Base-by-base conservation (phyloP, 2,329 filamentous ascomycete species). In the Fusarium pseudoanthophilum region DNA sequence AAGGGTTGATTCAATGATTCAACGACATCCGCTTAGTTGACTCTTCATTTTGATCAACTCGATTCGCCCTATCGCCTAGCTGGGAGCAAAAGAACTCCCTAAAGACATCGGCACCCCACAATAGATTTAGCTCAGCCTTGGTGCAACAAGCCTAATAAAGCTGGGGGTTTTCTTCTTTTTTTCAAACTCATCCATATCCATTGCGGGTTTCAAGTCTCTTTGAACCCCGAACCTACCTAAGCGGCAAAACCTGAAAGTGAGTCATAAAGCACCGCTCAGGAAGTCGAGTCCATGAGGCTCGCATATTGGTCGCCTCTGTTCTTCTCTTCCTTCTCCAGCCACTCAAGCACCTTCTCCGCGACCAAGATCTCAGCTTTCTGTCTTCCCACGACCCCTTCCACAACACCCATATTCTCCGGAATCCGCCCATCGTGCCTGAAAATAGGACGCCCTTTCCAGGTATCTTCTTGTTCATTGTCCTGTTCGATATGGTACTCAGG, bases 271-370 rank as follows among this genome's bases (percentile, higher is more conserved):
- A 14, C 24, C 37, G 28, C 45, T 57, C 18, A 36, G 43, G 13
- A 49, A 24, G 11, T 21, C 7, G 45, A 39, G 28, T n/a, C 26
- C 30, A 66, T 16, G 21, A 60, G 26, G 20, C 24, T 39, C 7
- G 46, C 46, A 15, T 52, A 21, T 7, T 67, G 24, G 2, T 67
- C 64, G 8, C 59, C 24, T 51, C 76, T 72, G 26, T 6, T 52
- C 57, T 61, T 51, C 15, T 71, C 57, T 60, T 80, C 71, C 46
- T 74, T 70, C 60, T 78, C 60, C 36, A 89, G 67, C 75, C 80
- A 82, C 11, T 42, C 68, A 20, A 87, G 70, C 6, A 88, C 75
- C 37, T 75, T 69, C 69, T 82, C 80, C 0, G 85, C 84, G 7
- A 88, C 76, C 60, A 75, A 77, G 67, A 83, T 79, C 72, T 78